Evolutionary conservation across 2,329 filamentous ascomycete genomes (phyloP).

Genomic region (Trichoderma cornu-damae): DNA sequence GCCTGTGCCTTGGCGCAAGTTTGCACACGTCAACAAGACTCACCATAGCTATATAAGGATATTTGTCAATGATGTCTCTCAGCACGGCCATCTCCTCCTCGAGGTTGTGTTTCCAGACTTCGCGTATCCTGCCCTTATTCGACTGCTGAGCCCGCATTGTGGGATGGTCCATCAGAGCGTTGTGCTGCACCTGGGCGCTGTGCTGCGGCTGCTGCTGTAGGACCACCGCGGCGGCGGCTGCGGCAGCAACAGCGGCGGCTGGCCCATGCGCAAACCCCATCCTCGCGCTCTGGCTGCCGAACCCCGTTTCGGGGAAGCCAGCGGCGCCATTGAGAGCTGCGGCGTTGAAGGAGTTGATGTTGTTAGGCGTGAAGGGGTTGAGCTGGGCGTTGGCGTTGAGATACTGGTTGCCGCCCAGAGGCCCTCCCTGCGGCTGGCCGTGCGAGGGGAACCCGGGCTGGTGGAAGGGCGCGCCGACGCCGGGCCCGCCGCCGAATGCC

Average conservation of each 20-base stretch:
- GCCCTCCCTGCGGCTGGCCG: conserved; percentile 46
- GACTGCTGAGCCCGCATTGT: conserved; percentile 46
- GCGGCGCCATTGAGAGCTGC: conserved; percentile 53
- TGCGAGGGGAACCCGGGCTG: conserved; percentile 50
- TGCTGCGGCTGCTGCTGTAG: conserved; percentile 55
- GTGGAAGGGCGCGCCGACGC: conserved; percentile 38
- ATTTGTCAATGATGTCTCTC: conserved; percentile 78
- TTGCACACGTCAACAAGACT: conserved; percentile 30
- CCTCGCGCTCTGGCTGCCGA: conserved; percentile 81
- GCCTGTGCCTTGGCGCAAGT: neutral
- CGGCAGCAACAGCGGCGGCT: conserved; percentile 51
- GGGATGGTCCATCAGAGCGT: conserved; percentile 39
- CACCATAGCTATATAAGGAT: conserved; percentile 97
- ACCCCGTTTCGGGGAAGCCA: conserved; percentile 61
- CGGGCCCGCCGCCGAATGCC: conserved; percentile 36
- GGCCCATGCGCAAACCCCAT: conserved; percentile 71
- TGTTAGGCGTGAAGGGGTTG: conserved; percentile 58
- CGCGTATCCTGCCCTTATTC: conserved; percentile 81
- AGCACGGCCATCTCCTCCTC: conserved; percentile 84
- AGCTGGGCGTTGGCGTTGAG: conserved; percentile 62
- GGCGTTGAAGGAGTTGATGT: conserved; percentile 52
- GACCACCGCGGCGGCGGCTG: too few species aligned
- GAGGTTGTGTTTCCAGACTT: conserved; percentile 92
- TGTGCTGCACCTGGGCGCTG: conserved; percentile 38
- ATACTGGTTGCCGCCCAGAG: conserved; percentile 65